Base-by-base conservation (phyloP, 2,329 filamentous ascomycete species). In the Endocalyx cinctus region DNA sequence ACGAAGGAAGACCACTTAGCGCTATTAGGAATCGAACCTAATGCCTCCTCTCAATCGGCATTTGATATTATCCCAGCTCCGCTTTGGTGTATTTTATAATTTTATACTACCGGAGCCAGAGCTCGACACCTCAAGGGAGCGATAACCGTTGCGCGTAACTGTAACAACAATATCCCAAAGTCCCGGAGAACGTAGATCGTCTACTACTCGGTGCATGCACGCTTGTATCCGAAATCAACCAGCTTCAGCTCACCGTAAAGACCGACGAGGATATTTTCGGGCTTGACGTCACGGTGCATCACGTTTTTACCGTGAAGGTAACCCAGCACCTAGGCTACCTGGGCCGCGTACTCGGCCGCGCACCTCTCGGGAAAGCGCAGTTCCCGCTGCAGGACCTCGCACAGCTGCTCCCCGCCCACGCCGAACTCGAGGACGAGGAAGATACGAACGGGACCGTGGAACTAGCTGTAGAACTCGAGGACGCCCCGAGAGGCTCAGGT, bases 381-480 rank as follows among this genome's bases (percentile, higher is more conserved):
- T 45, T 79, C 80, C 47, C 75, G 74, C 32, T 79, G 70, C 33
- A 86, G 63, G 48, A 83, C 78, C 62, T 84, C 84, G 61, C 85
- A 86, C 19, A 85, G 62, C n/a, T n/a, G n/a, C 51, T 85, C 82
- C 31, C 82, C 82, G 52, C 79, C 16, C 10, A 8, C 13, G 5
- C 82, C 82, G 45, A 81, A 85, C 50, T 85, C 82, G 16, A 85
- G 67, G 38, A 85, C 84, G 33, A 86, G 61, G 58, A 85, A 84
- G 40, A 86, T 78, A 20, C 82, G 72, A 57, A 82, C 82, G 45
- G 69, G 75, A 52, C 85, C 82, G 54, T 85, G 80, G 60, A 85
- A 86, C 53, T 84, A 79, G 17, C 80, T 79, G 51, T 78, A 84
- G 2, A 85, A 64, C 29, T 75, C 69, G 14, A 85, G 64, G 41